These are phyloP conservation scores for Fraxinus quadrangulata DNA, from an alignment of 257 asterid species.

Conservation along the genomic window DNA sequence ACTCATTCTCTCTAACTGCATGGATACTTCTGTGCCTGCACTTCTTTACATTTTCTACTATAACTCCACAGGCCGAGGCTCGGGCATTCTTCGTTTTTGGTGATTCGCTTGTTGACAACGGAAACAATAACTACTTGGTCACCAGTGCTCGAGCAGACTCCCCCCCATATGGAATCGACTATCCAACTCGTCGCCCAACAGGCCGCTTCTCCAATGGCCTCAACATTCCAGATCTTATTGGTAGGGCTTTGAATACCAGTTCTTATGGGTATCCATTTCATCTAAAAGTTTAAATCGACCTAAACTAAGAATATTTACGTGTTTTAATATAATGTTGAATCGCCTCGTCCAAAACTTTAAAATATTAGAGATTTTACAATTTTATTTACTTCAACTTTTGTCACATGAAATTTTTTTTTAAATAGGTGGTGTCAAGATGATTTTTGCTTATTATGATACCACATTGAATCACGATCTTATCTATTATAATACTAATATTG, in stretches of 20 bases:
- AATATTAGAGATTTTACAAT: not conserved
- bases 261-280: not conserved
- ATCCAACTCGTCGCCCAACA: constrained; percentile 67
- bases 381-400: too few species aligned
- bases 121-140: constrained; percentile 74
- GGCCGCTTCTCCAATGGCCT: constrained; percentile 95
- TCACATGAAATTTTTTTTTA: not conserved
- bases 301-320: not conserved
- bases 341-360: not conserved
- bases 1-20: constrained; percentile 30
- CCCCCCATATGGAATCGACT: constrained; percentile 89
- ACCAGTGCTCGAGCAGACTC: constrained; percentile 86
- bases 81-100: constrained; percentile 88
- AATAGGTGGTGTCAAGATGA: not conserved
- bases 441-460: not conserved
- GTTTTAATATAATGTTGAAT: not conserved
- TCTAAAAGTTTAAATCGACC: not conserved
- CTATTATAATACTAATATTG: too few species aligned
- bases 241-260: constrained; percentile 32
- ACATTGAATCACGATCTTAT: too few species aligned
- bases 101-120: constrained; percentile 82
- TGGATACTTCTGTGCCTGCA: constrained; percentile 29
- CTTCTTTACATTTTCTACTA: constrained; percentile 33
- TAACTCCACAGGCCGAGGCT: constrained; percentile 42
- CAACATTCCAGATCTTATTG: constrained; percentile 77